These are phyloP conservation scores for Paecilomyces variotii DNA, from an alignment of 2,329 filamentous ascomycete genomes.

Conservation along the genomic window DNA sequence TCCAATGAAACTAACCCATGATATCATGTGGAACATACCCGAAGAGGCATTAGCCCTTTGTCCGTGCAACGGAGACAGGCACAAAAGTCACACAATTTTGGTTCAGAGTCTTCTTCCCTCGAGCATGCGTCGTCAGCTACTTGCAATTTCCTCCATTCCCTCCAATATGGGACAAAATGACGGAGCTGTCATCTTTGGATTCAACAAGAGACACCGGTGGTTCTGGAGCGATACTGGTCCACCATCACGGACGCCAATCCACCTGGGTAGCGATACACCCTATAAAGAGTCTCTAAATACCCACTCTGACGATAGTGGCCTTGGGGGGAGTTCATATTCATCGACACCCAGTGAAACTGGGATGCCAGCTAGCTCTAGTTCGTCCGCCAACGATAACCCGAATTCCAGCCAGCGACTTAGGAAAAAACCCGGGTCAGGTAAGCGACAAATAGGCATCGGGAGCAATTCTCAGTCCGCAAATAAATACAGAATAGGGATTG, in stretches of 20 bases:
- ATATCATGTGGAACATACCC: slow-evolving; percentile 11
- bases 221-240: slow-evolving; percentile 10
- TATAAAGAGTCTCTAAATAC: no score
- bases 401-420: no score
- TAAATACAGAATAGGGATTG: no score
- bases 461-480: no score
- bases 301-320: no score
- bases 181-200: slow-evolving; percentile 9
- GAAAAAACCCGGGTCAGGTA: no score
- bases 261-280: no score
- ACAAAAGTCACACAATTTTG: slow-evolving; percentile 1
- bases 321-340: no score
- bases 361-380: no score
- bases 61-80: not conserved
- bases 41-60: not conserved
- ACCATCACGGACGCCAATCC: slow-evolving; percentile 1
- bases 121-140: slow-evolving; percentile 1
- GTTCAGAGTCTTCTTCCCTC: slow-evolving; percentile 6
- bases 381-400: no score
- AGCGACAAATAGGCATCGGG: no score
- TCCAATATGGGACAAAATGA: not conserved
- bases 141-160: not conserved
- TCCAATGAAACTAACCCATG: slow-evolving; percentile 8
- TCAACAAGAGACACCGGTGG: slow-evolving; percentile 9
- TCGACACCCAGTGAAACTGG: no score